phyloP scores from a whole-genome alignment of 768 basidiomycete genomes.

The Pholiota microspora region DNA sequence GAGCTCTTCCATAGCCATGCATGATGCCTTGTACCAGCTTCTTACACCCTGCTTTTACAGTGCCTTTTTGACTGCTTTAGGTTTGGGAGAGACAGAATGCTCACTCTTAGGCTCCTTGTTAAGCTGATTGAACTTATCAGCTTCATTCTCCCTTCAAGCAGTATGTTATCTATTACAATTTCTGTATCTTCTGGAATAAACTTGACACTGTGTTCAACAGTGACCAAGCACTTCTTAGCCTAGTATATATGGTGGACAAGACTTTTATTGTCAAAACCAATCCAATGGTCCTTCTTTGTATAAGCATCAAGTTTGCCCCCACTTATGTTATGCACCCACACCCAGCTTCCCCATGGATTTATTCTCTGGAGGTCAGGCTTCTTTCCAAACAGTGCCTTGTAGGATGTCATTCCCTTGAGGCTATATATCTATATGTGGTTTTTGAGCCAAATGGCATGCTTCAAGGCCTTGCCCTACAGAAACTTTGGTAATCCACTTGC shows the following conservation, averaged over 20 bases:
- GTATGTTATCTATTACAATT: not conserved
- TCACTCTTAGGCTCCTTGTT: too few species aligned
- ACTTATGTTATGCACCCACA: too few species aligned
- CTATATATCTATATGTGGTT: slow-evolving; percentile 13
- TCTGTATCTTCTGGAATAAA: slow-evolving; percentile 9
- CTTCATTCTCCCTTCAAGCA: slow-evolving; percentile 11
- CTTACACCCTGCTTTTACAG: too few species aligned
- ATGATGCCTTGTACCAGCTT: too few species aligned
- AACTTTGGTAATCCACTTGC: slow-evolving; percentile 23
- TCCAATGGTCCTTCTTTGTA: slow-evolving; percentile 33
- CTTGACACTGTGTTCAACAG: slow-evolving; percentile 26
- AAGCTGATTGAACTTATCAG: too few species aligned
- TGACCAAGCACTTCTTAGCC: slow-evolving; percentile 24
- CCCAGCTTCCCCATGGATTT: too few species aligned
- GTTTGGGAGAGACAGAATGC: too few species aligned
- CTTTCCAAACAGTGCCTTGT: too few species aligned
- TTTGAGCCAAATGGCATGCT: slow-evolving; percentile 12
- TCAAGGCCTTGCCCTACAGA: slow-evolving; percentile 26
- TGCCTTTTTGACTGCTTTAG: too few species aligned
- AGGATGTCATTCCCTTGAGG: too few species aligned
- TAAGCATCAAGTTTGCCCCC: too few species aligned
- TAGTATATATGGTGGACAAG: slow-evolving; percentile 32
- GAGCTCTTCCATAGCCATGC: too few species aligned
- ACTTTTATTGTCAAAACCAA: slow-evolving; percentile 33
- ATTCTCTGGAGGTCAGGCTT: slow-evolving; percentile 17